A percentile compares a stretch with the other conserved stretches of the same genome.
phyloP scores from a whole-genome alignment of 768 basidiomycete species.

The Mycena rebaudengoi region DNA sequence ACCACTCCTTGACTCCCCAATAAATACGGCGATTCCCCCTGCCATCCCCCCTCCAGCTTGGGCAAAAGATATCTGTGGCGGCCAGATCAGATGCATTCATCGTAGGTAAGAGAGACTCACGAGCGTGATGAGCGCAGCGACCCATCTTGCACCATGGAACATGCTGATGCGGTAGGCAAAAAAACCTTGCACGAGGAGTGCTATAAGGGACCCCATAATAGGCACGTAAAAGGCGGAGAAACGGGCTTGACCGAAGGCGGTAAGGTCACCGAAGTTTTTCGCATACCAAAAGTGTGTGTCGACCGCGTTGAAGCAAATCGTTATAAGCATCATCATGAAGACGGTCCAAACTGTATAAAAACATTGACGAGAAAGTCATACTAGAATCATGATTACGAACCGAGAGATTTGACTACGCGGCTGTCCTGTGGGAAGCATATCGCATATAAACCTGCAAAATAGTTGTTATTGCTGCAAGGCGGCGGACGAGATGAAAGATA shows the following conservation, averaged over 20 bases:
- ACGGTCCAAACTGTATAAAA: slow-evolving; percentile 32
- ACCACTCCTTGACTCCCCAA: slow-evolving; percentile 14
- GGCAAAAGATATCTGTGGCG: slow-evolving; percentile 22
- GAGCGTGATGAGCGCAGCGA: slow-evolving; percentile 13
- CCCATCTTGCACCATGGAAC: slow-evolving; percentile 22
- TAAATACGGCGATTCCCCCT: slow-evolving; percentile 18
- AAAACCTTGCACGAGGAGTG: slow-evolving; percentile 38
- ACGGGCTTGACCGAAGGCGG: slow-evolving; percentile 26
- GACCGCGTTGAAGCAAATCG: slow-evolving; percentile 31
- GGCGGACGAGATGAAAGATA: too few relatives aligned
- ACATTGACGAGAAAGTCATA: background rate
- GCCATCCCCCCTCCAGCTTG: slow-evolving; percentile 29
- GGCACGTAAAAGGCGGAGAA: slow-evolving; percentile 37
- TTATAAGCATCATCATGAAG: slow-evolving; percentile 33
- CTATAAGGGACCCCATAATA: slow-evolving; percentile 32
- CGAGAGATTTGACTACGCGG: slow-evolving; percentile 25
- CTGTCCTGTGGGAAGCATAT: slow-evolving; percentile 31
- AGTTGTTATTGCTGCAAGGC: background rate
- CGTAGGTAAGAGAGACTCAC: background rate
- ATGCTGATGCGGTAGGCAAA: slow-evolving; percentile 42
- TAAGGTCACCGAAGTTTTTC: slow-evolving; percentile 37
- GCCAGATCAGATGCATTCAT: too few relatives aligned
- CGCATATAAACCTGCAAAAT: slow-evolving; percentile 29
- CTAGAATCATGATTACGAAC: slow-evolving; percentile 22
- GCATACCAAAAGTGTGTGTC: slow-evolving; percentile 39